Base-by-base conservation (phyloP, 2,329 filamentous ascomycete species). In the Monosporascus cannonballus region DNA sequence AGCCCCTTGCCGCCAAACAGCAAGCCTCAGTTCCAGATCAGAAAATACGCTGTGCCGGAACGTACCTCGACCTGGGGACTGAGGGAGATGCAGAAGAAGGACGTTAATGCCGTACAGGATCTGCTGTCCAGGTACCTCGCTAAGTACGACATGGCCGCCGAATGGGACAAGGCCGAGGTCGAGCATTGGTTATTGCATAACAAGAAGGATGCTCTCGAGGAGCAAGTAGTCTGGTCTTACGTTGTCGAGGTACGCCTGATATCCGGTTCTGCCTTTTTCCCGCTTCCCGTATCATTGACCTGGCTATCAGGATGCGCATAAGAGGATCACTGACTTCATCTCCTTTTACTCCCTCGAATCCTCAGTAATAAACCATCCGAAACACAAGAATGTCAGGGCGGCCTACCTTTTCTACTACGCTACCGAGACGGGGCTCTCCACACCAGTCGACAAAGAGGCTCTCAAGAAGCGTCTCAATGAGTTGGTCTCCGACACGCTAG, bases 391-490 rank as follows among this genome's bases (percentile, higher is more conserved):
- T 53, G 85, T 99, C 64, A 87, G 86, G 59, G 94, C 93, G 3
- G 94, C 94, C 30, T 99, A 99, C 72, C 81, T 97, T 51, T 99
- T 93, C 76, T 99, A 99, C 78, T 99, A 99, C 68, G 94, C 89
- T 53, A 88, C 87, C 6, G 90, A 96, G 64, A 76, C 81, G 5
- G 93, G 86, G 11, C 87, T 96, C 58, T 67, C 72, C 3, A 71
- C 76, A 44, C 76, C 82, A 4, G 64, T 75, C 8, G 73, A 83
- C 62, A 78, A 75, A 60, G 51, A 70, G 17, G 82, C 83, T 30
- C 78, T 95, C 60, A 92, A 92, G 73, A 74, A 78, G n/a, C 85
- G 93, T 25, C 79, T 99, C 57, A 92, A 95, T 68, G 73, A 78
- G 45, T 77, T 99, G 57, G 81, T 96, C 54, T 84, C 87, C 61